These are phyloP conservation scores for Coniosporium tulheliwenetii DNA, from an alignment of 2,329 filamentous ascomycete species.

Conservation along the genomic window DNA sequence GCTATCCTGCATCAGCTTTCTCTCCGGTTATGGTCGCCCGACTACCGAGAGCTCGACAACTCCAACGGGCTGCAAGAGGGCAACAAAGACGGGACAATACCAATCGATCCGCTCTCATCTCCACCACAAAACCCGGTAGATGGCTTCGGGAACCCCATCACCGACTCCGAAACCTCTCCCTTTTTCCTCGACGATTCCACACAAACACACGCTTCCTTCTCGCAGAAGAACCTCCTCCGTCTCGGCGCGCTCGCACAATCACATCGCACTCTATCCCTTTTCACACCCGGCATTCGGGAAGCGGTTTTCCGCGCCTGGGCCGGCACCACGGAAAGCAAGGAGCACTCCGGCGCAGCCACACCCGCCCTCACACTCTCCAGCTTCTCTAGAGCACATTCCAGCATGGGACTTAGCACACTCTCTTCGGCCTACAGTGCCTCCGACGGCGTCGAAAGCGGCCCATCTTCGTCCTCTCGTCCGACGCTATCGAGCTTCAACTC, in stretches of 20 bases:
- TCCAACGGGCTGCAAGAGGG: constrained; percentile 31
- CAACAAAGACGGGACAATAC: constrained; percentile 39
- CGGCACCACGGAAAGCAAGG: constrained; percentile 54
- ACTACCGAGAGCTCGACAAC: constrained; percentile 56
- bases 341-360: constrained; percentile 29
- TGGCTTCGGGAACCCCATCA: constrained; percentile 56
- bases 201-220: constrained; percentile 81
- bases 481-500: constrained; percentile 49
- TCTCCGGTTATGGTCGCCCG: constrained; percentile 75
- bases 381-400: constrained; percentile 30
- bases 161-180: constrained; percentile 51
- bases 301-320: constrained; percentile 90
- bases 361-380: constrained; percentile 26
- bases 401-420: constrained; percentile 13
- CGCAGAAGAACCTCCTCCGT: constrained; percentile 80
- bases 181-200: constrained; percentile 64
- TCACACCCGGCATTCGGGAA: constrained; percentile 80
- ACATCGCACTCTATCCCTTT: constrained; percentile 77
- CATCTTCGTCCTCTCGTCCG: constrained; percentile 48
- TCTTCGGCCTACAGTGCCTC: constrained; percentile 20
- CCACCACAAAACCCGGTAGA: constrained; percentile 74
- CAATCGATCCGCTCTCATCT: constrained; percentile 66
- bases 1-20: constrained; percentile 92
- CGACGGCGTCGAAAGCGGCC: constrained; percentile 49
- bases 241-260: constrained; percentile 74